Evolutionary conservation across 257 asterid genomes (phyloP).

Genomic region (Misopates orontium): DNA sequence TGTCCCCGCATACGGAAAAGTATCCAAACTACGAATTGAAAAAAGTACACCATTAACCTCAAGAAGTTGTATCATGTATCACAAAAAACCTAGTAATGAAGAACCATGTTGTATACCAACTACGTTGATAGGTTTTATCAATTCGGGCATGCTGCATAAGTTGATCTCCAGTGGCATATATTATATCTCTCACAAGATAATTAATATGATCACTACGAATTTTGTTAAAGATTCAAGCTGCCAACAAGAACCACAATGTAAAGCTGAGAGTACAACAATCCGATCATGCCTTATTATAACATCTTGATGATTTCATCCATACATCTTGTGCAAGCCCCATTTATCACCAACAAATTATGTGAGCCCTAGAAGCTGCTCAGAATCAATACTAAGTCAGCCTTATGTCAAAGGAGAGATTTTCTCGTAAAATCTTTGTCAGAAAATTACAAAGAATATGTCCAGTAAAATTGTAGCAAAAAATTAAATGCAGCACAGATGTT

Average conservation of each 20-base stretch:
- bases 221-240: not conserved
- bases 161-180: not conserved
- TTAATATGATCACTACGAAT: not conserved
- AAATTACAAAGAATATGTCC: too few relatives aligned
- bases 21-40: constrained; percentile 75
- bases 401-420: too few relatives aligned
- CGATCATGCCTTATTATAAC: not conserved
- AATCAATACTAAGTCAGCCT: too few relatives aligned
- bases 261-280: not conserved
- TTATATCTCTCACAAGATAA: not conserved
- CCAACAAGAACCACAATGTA: constrained; percentile 11
- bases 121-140: not conserved
- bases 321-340: not conserved
- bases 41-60: constrained; percentile 18
- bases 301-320: not conserved
- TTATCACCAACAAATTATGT: not conserved
- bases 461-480: too few relatives aligned
- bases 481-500: too few relatives aligned
- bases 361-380: not conserved
- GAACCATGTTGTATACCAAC: constrained; percentile 1
- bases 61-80: constrained; percentile 7
- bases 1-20: constrained; percentile 99
- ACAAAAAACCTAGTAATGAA: constrained; percentile 19
- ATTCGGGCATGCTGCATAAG: not conserved
- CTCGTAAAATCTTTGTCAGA: too few relatives aligned